These are phyloP conservation scores for Colletotrichum graminicola DNA, from an alignment of 2,329 filamentous ascomycete species.

Conservation along the genomic window DNA sequence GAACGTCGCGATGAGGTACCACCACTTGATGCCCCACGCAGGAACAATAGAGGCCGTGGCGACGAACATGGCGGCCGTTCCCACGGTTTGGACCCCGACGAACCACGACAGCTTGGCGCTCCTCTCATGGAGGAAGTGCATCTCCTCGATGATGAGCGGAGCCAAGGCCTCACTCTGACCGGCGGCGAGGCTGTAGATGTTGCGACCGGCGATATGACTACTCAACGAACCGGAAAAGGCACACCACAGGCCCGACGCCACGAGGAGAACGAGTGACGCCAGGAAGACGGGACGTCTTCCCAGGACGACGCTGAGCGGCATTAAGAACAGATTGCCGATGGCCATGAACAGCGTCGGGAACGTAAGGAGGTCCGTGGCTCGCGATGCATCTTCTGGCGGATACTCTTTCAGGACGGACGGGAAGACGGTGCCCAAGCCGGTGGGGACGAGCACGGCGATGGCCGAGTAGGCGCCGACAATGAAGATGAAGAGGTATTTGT, in stretches of 20 bases:
- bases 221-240: constrained; percentile 18
- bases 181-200: constrained; percentile 49
- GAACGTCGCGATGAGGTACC: constrained; percentile 44
- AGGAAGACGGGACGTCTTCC: constrained; percentile 51
- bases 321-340: constrained; percentile 48
- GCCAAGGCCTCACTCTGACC: constrained; percentile 49
- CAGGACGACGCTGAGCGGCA: constrained; percentile 50
- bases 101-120: constrained; percentile 41
- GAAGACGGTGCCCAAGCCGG: constrained; percentile 42
- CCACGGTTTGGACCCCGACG: constrained; percentile 40
- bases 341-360: constrained; percentile 50
- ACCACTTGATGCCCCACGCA: constrained; percentile 41
- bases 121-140: constrained; percentile 45
- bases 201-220: constrained; percentile 45
- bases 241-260: constrained; percentile 44
- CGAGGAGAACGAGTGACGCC: constrained; percentile 46
- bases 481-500: constrained; percentile 44
- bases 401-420: constrained; percentile 41
- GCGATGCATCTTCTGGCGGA: constrained; percentile 32
- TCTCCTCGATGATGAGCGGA: constrained; percentile 45
- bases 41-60: constrained; percentile 43
- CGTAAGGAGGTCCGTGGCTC: constrained; percentile 47
- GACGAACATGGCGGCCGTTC: constrained; percentile 42
- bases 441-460: constrained; percentile 40
- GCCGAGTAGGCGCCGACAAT: constrained; percentile 42